A percentile compares a stretch with the other conserved stretches of the same genome.
Conservation (phyloP, 805 yeast species). For the Tetrapisispora nanseiensis region DNA sequence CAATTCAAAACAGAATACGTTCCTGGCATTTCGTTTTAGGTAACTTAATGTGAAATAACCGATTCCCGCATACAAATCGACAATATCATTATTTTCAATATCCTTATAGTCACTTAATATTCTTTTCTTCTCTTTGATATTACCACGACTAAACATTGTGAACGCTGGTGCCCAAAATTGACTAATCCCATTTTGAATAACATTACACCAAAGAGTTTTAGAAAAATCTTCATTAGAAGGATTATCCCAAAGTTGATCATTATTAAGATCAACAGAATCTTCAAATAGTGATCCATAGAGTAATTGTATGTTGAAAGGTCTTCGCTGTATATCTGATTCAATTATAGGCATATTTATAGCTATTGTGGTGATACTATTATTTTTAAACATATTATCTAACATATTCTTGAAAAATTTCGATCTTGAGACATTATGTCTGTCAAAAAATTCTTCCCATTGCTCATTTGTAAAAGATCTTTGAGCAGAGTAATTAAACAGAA, state of each 20-base stretch:
- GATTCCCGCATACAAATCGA: conserved; percentile 76
- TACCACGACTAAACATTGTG: conserved; percentile 85
- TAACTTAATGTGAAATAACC: conserved; percentile 77
- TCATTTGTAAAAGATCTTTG: conserved; percentile 33
- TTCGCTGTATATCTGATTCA: conserved; percentile 45
- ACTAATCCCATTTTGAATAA: conserved; percentile 59
- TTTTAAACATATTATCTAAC: conserved; percentile 13
- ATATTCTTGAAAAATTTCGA: conserved; percentile 16
- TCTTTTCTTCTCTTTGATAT: conserved; percentile 69
- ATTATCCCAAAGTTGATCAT: conserved; percentile 12
- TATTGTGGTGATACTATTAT: conserved; percentile 39
- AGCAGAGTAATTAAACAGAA: conserved; percentile 43
- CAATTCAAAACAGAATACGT: conserved; percentile 68
- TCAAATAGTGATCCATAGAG: conserved; percentile 60
- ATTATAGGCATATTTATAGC: conserved; percentile 65
- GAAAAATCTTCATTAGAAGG: conserved; percentile 39
- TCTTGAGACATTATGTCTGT: conserved; percentile 3
- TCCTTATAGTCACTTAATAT: conserved; percentile 37
- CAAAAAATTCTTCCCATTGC: conserved; percentile 27
- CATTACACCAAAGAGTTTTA: conserved; percentile 61
- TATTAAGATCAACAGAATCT: conserved; percentile 23
- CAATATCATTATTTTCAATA: conserved; percentile 35
- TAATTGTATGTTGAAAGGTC: conserved; percentile 53
- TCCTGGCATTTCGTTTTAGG: conserved; percentile 41
- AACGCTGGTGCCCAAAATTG: conserved; percentile 80